Base-by-base conservation (phyloP, 106 monocot species). In the Dactylorhiza incarnata region DNA sequence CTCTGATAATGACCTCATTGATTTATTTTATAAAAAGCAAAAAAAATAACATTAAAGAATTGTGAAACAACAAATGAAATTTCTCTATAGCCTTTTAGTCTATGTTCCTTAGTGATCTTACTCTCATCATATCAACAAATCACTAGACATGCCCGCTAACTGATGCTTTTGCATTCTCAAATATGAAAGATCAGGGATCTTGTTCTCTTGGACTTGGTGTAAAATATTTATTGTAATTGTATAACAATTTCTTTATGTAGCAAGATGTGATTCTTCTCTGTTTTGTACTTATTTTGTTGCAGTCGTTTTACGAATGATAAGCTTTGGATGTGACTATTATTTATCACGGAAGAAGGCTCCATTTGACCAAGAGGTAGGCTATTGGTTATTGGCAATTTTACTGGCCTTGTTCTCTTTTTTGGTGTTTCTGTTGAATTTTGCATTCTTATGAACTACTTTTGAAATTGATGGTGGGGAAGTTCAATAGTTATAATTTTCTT, bases 271-370 rank as follows among this genome's bases (percentile, higher is more conserved):
- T 13, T 37, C 9, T 68, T 68, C 23, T 62, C 1, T 26, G 26
- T 49, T 48, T 72, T 72, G 3, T 37, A 37, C 37, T 49, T 22
- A 16, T 69, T 69, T 69, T 26, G 24, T 26, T 16, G 77, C 87
- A 97, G 96, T 97, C 87, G 73, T 83, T 73, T 52, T 97, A 65
- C 90, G 96, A 20, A 97, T 97, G 91, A 91, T 97, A 76, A 97
- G 96, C 81, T 97, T 84, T 89, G 93, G 96, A 83, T 93, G 83
- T 77, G 96, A 97, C 80, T 91, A 97, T 62, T 82, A 86, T 80
- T 93, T 85, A 86, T 80, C 91, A 68, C 73, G 65, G 51, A 78
- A 62, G 68, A 68, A 53, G 19, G 75, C 82, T 72, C 81, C 59
- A 8, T 93, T 91, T 89, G 89, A 93, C 76, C 73, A 82, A 15